phyloP scores from a whole-genome alignment of 2,329 filamentous ascomycete genomes.

The Aspergillus tubingensis region DNA sequence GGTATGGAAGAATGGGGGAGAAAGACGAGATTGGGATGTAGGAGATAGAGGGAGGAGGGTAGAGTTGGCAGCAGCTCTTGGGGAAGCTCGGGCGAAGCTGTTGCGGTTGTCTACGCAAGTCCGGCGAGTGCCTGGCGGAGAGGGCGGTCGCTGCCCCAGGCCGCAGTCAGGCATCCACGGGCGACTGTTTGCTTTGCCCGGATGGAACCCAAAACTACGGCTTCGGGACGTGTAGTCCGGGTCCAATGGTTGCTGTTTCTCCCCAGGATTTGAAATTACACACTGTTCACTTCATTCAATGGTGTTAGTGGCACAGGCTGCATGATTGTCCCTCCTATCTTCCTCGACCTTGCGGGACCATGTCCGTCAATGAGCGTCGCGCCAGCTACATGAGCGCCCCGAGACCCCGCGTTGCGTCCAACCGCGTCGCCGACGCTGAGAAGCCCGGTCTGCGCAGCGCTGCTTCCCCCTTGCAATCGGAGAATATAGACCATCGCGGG shows the following conservation, averaged over 20 bases:
- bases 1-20: not conserved
- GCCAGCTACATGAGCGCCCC: slow-evolving; percentile 40
- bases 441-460: slow-evolving; percentile 30
- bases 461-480: slow-evolving; percentile 33
- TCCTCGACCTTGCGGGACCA: slow-evolving; percentile 31
- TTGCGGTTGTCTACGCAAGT: slow-evolving; percentile 39
- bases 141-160: slow-evolving; percentile 20
- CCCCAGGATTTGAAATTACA: not conserved
- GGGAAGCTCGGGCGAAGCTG: slow-evolving; percentile 34
- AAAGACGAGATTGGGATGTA: slow-evolving; percentile 10
- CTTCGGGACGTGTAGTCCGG: not conserved
- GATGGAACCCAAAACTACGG: slow-evolving; percentile 2
- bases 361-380: slow-evolving; percentile 45
- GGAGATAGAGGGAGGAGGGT: not conserved
- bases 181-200: slow-evolving; percentile 3
- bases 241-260: not conserved
- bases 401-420: slow-evolving; percentile 44
- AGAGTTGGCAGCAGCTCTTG: slow-evolving; percentile 23
- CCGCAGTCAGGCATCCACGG: slow-evolving; percentile 21
- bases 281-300: not conserved
- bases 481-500: slow-evolving; percentile 36
- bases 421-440: slow-evolving; percentile 40
- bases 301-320: slow-evolving; percentile 20
- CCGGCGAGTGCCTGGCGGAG: slow-evolving; percentile 35
- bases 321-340: slow-evolving; percentile 23